Evolutionary conservation across 495 filamentous ascomycete genomes (phyloP), one percentile per base, ranked within the genome.

Genomic region (Physcia stellaris): DNA sequence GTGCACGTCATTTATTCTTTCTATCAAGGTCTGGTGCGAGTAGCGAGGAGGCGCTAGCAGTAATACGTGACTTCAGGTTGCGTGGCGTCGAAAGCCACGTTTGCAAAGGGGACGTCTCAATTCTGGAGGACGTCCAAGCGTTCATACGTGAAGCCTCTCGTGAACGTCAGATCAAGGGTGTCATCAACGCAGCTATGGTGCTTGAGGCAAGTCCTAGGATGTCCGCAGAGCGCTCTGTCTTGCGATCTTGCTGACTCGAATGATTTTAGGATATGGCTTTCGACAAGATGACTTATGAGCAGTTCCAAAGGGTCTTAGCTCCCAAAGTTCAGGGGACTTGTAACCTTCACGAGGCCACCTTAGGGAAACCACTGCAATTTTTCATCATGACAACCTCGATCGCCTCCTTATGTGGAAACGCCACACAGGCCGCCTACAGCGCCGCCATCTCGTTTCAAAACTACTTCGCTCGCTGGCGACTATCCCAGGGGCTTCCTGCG

Each of bases 111-210:
- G 58, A 63, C 42, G 57, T 50, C 18, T 23, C 32, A n/a, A 34
- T 47, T 30, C 37, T 45, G 18, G 32, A 44, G 4, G 46, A 39
- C 0, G 50, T 59, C 7, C 30, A 46, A 4, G 30, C 16, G 12
- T 16, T 24, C 10, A 16, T 41, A 3, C n/a, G 27, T 1, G 45
- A 28, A 36, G 32, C 51, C 3, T n/a, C n/a, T n/a, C n/a, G n/a
- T n/a, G 32, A 34, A 15, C 19, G 32, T 5, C 52, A 57, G 1
- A 52, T 64, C 37, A 45, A 49, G 5, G 61, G 59, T 4, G 53
- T 60, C 6, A 37, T 64, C 6, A 51, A 64, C 15, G 56, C 55
- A 6, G 61, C 58, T 6, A 59, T 64, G 61, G 54, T 54, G 10
- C 41, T 61, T 15, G 41, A 35, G n/a, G n/a, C n/a, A n/a, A n/a